Percentiles rank a stretch among this genome's conserved stretches.
Evolutionary conservation across 1,139 yeast species (phyloP).

Genomic region (Taphrina communis): DNA sequence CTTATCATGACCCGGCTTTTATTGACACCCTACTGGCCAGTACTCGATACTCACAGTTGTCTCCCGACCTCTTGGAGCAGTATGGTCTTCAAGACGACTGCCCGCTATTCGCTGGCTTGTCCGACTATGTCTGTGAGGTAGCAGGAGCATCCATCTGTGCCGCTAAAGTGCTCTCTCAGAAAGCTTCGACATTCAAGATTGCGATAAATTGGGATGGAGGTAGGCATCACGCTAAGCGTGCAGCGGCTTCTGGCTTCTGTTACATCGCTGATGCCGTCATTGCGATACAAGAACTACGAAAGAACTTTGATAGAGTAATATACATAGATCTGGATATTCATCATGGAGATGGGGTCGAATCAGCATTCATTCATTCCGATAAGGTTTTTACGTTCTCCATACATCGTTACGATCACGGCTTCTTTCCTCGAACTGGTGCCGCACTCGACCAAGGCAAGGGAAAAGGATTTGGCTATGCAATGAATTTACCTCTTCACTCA

Average conservation of each 20-base stretch:
- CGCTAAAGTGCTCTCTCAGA: conserved; percentile 53
- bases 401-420: conserved; percentile 69
- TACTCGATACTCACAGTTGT: not conserved
- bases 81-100: conserved; percentile 64
- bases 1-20: conserved; percentile 52
- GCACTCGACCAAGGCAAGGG: conserved; percentile 53
- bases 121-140: conserved; percentile 58
- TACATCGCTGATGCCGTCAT: conserved; percentile 72
- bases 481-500: conserved; percentile 64
- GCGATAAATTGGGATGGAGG: conserved; percentile 83
- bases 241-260: conserved; percentile 72
- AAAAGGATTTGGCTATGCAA: conserved; percentile 53
- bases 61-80: not conserved
- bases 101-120: conserved; percentile 63
- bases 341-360: conserved; percentile 62
- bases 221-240: conserved; percentile 68
- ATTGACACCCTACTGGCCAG: conserved; percentile 13
- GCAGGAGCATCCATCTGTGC: conserved; percentile 68
- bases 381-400: conserved; percentile 67
- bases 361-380: conserved; percentile 64
- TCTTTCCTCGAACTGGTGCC: conserved; percentile 75
- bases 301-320: conserved; percentile 58
- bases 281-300: conserved; percentile 60
- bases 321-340: conserved; percentile 70
- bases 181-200: conserved; percentile 42